Evolutionary conservation across 208 protist genomes (phyloP), one percentile per base, ranked within the genome.

Genomic region (Wallacemonas sp.): DNA sequence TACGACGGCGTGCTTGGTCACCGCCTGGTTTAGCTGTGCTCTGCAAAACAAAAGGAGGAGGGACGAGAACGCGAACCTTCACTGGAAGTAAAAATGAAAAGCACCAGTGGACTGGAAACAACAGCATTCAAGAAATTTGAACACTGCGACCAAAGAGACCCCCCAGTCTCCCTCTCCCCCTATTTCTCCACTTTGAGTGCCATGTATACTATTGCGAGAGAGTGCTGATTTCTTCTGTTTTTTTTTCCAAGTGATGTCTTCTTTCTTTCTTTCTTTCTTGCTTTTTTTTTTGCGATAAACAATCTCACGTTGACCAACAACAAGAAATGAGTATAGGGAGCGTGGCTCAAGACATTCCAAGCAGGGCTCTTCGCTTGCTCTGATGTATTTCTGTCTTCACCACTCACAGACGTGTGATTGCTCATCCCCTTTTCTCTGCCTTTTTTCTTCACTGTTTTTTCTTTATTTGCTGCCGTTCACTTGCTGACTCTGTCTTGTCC

Each of bases 361-460:
- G n/a, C n/a, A n/a, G n/a, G n/a, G n/a, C n/a, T n/a, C n/a, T n/a
- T n/a, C n/a, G n/a, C n/a, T n/a, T n/a, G n/a, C n/a, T n/a, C 36
- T 17, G 36, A 41, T 41, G 36, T 41, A 41, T 41, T 41, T 6
- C 6, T 41, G 6, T 6, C 14, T 41, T 17, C 36, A 41, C 14
- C 9, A 41, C n/a, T n/a, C n/a, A n/a, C n/a, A n/a, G n/a, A n/a
- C n/a, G n/a, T n/a, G n/a, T 41, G 36, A 41, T 6, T 6, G 36
- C 14, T 41, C 9, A 6, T 41, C 14, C 36, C 36, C 36, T 26
- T 49, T 23, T 9, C 19, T 26, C 9, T 12, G 5, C 17, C 19
- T 49, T 49, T 43, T 61, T 34, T 1, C 1, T 44, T 14, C 46
- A 4, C 61, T 27, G 58, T 52, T 61, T 27, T 61, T 61, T 69